Percentiles rank a stretch among this genome's conserved stretches.
phyloP scores from a whole-genome alignment of 2,329 filamentous ascomycete genomes.

The Clarireedia monteithiana region DNA sequence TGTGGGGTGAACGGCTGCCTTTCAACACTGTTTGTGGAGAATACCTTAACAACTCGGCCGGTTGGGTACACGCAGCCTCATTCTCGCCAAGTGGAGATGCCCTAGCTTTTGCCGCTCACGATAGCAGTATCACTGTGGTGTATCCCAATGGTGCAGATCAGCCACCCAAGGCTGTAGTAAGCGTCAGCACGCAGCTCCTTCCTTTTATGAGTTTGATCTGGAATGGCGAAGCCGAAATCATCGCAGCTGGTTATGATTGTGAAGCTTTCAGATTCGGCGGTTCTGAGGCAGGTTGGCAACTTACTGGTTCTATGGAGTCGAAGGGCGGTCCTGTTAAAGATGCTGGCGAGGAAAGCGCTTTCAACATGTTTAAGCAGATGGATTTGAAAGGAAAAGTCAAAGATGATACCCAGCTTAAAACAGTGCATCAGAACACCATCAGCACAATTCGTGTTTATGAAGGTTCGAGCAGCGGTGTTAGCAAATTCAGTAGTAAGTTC shows the following conservation, averaged over 20 bases:
- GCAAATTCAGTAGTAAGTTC: slow-evolving; percentile 79
- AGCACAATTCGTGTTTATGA: slow-evolving; percentile 75
- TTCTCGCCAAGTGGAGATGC: slow-evolving; percentile 91
- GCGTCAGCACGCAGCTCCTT: slow-evolving; percentile 79
- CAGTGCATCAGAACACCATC: slow-evolving; percentile 94
- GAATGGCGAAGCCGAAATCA: slow-evolving; percentile 86
- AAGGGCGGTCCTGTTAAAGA: slow-evolving; percentile 37
- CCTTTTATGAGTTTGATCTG: slow-evolving; percentile 91
- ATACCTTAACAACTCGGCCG: slow-evolving; percentile 90
- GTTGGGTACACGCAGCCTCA: slow-evolving; percentile 89
- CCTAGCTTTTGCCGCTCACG: slow-evolving; percentile 90
- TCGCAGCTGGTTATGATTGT: slow-evolving; percentile 85
- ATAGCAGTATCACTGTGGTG: slow-evolving; percentile 93
- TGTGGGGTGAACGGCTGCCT: slow-evolving; percentile 90
- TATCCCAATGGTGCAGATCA: slow-evolving; percentile 90
- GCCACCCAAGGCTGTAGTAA: slow-evolving; percentile 82
- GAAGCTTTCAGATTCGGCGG: slow-evolving; percentile 89
- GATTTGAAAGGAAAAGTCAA: slow-evolving; percentile 89
- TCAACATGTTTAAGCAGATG: slow-evolving; percentile 99
- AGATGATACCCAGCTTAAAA: slow-evolving; percentile 91
- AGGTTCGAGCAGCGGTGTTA: slow-evolving; percentile 53
- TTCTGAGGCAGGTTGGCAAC: slow-evolving; percentile 70
- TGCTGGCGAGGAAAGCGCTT: slow-evolving; percentile 77
- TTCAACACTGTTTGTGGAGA: slow-evolving; percentile 99
- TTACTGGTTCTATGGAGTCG: slow-evolving; percentile 78